These are phyloP conservation scores for Sporothrix humicola DNA, from an alignment of 2,329 filamentous ascomycete species.

Conservation along the genomic window DNA sequence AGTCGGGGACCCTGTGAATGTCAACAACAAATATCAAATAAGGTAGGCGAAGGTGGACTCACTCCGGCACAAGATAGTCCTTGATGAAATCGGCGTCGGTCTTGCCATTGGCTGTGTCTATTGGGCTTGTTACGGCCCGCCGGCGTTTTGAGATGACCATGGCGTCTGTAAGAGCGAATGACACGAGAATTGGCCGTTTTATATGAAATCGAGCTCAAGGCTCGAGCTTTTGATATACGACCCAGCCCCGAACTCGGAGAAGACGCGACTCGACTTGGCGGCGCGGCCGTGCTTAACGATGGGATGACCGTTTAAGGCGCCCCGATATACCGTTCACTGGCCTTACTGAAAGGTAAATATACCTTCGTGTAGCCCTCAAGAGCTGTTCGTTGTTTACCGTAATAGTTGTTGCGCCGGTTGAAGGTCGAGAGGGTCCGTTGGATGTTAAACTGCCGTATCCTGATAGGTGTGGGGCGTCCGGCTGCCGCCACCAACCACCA, in stretches of 20 bases:
- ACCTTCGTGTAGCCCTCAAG: not conserved
- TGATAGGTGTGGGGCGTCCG: slow-evolving; percentile 1
- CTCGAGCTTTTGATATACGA: not conserved
- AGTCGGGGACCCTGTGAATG: slow-evolving; percentile 12
- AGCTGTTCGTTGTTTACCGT: not conserved
- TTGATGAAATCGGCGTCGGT: slow-evolving; percentile 55
- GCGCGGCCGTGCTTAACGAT: not conserved
- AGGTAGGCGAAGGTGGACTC: slow-evolving; percentile 37
- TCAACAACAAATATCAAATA: not conserved
- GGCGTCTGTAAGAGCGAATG: not conserved
- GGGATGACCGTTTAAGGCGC: too few relatives aligned
- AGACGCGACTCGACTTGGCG: slow-evolving; percentile 2
- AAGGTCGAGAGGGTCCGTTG: not conserved
- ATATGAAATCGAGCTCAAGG: not conserved
- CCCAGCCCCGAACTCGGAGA: not conserved
- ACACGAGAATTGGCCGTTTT: too few relatives aligned
- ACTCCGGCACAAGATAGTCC: slow-evolving; percentile 57
- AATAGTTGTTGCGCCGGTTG: not conserved
- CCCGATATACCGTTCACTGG: too few relatives aligned
- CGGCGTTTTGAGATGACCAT: slow-evolving; percentile 35
- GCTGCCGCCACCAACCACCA: not conserved
- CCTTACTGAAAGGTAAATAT: too few relatives aligned
- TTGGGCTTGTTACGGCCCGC: slow-evolving; percentile 43
- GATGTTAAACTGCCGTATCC: not conserved
- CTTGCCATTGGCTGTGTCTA: slow-evolving; percentile 57